Conservation (phyloP, 495 filamentous ascomycete species). For the Trichoderma reesei region DNA sequence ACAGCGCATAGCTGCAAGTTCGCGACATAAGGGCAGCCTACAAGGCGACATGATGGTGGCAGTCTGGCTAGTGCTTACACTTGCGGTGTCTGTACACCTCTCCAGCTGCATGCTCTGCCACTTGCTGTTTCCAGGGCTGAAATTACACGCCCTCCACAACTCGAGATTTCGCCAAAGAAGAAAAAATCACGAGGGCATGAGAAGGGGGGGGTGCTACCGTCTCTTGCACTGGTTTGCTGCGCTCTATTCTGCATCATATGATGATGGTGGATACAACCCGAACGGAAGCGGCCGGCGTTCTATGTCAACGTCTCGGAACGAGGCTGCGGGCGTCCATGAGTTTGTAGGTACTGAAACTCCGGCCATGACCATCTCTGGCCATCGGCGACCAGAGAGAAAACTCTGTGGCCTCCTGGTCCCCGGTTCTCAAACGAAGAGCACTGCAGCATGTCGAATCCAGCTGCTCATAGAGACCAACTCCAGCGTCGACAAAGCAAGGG, state of each 20-base stretch:
- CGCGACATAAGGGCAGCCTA: neutral
- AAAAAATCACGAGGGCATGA: neutral
- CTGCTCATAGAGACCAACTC: neutral
- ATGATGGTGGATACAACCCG: neutral
- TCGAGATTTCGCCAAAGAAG: neutral
- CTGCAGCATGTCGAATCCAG: neutral
- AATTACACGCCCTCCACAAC: neutral
- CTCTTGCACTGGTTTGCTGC: neutral
- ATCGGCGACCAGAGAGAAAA: neutral
- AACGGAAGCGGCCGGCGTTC: neutral
- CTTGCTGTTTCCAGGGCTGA: conserved; percentile 2
- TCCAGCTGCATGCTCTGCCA: neutral
- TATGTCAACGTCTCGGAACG: neutral
- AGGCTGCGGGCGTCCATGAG: neutral
- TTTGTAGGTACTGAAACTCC: neutral
- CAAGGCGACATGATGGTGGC: conserved; percentile 1
- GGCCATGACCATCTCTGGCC: neutral
- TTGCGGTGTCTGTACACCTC: conserved; percentile 1
- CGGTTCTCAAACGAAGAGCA: neutral
- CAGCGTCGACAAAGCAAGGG: neutral
- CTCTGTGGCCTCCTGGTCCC: neutral
- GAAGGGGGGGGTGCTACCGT: neutral
- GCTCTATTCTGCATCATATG: neutral
- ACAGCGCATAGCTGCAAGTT: conserved; percentile 8
- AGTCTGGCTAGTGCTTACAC: conserved; percentile 4